phyloP scores from a whole-genome alignment of 2,329 filamentous ascomycete species.

The Helotiales sp. region DNA sequence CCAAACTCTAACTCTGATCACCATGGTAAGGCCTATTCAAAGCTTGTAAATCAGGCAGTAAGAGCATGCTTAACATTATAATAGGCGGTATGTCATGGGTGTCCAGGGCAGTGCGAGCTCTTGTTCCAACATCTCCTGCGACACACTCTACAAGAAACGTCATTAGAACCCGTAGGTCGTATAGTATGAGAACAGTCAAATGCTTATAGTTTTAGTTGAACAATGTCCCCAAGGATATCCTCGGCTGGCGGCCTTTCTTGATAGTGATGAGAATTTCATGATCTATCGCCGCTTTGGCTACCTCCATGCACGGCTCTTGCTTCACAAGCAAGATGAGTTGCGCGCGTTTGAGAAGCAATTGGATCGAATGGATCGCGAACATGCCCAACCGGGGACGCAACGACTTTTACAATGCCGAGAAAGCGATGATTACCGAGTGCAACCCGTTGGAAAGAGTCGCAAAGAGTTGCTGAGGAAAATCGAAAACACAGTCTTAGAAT shows the following conservation, averaged over 20 bases:
- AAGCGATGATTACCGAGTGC: not conserved
- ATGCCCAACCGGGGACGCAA: not conserved
- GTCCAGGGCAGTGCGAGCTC: too few species aligned
- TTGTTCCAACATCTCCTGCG: too few species aligned
- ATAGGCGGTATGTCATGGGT: too few species aligned
- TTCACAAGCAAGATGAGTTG: constrained; percentile 17
- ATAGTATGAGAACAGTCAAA: not conserved
- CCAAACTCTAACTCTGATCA: too few species aligned
- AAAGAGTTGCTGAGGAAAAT: too few species aligned
- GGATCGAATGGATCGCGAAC: constrained; percentile 3
- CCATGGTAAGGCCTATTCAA: too few species aligned
- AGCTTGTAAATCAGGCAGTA: too few species aligned
- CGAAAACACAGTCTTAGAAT: too few species aligned
- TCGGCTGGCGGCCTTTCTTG: constrained; percentile 37
- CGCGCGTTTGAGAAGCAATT: constrained; percentile 7
- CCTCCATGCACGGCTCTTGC: constrained; percentile 37
- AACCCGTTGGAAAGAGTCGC: too few species aligned
- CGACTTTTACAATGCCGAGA: not conserved
- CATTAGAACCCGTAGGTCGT: not conserved
- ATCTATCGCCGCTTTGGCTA: constrained; percentile 42
- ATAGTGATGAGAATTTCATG: constrained; percentile 41
- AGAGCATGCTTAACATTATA: too few species aligned
- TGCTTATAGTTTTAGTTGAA: not conserved
- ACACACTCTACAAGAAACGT: not conserved
- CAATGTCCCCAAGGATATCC: constrained; percentile 36